These are phyloP conservation scores for Ophiostoma pallidulum DNA, from an alignment of 2,329 filamentous ascomycete species.

Conservation along the genomic window DNA sequence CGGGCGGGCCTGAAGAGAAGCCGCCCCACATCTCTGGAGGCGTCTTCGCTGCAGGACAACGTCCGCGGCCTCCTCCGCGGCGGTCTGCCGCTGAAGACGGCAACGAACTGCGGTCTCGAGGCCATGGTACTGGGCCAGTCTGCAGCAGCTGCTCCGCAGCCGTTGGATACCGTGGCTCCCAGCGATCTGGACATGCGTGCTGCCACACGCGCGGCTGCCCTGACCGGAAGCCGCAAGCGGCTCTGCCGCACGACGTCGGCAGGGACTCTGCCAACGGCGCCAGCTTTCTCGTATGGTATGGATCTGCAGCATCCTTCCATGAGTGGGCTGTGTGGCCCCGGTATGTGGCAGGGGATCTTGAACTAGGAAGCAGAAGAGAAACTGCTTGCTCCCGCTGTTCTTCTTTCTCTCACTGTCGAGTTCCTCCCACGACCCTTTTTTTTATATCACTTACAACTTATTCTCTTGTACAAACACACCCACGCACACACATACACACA, in stretches of 20 bases:
- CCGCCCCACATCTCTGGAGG: conserved; percentile 48
- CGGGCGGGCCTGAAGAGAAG: conserved; percentile 47
- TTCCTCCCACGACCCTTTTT: conserved; percentile 14
- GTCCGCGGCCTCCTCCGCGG: conserved; percentile 52
- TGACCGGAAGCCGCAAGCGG: conserved; percentile 50
- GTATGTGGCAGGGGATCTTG: conserved; percentile 59
- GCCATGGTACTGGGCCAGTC: conserved; percentile 27
- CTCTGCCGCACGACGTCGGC: conserved; percentile 42
- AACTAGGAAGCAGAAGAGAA: conserved; percentile 31
- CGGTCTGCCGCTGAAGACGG: conserved; percentile 22
- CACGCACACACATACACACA: background rate
- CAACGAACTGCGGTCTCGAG: conserved; percentile 25
- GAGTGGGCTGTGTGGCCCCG: conserved; percentile 44
- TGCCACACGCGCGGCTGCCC: conserved; percentile 23
- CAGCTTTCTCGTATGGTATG: conserved; percentile 17
- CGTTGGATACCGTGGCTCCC: background rate
- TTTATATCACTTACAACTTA: conserved; percentile 23
- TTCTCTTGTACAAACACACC: conserved; percentile 8
- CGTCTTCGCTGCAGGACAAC: conserved; percentile 50
- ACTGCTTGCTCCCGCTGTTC: conserved; percentile 7
- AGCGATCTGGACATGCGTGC: conserved; percentile 5
- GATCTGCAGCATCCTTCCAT: conserved; percentile 39
- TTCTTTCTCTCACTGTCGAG: conserved; percentile 11
- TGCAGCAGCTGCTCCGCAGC: conserved; percentile 17
- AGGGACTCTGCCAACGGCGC: background rate